Evolutionary conservation across 306 rosid genomes (phyloP), one percentile per base, ranked within the genome.

Genomic region (Glycyrrhiza uralensis): DNA sequence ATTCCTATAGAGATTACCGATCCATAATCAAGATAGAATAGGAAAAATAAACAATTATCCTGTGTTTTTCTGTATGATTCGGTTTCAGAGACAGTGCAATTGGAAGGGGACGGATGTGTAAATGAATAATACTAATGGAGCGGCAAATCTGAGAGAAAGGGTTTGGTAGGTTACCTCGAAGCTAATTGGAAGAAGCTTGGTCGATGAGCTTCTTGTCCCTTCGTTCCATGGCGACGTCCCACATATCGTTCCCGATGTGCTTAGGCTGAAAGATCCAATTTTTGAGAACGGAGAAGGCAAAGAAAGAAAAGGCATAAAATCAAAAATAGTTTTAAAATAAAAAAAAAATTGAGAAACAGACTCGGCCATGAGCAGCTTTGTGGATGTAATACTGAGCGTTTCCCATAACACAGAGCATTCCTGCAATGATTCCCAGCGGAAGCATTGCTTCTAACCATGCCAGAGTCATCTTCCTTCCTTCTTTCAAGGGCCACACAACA

Each of bases 141-240:
- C 11, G 5, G 4, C 9, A 5, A 59, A 61, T 61, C 29, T 19
- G 32, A 36, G 46, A 33, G 26, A 47, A 47, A 0, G 10, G 7
- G 18, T 5, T 23, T 22, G 7, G 0, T 24, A 51, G n/a, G 30
- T 60, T 49, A 87, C 66, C 72, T 73, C 45, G 79, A 45, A 74
- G 86, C 29, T n/a, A n/a, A n/a, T n/a, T n/a, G 66, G 86, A 8
- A 56, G 86, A 49, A 72, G 87, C 15, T 44, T 83, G 86, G 28
- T 89, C 95, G 17, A 81, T 5, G 63, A 95, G 89, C 81, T 87
- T 92, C 87, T 95, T 89, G 80, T 95, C 99, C 88, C 97, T 84
- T 19, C 96, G 84, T 57, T 95, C 99, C 97, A 89, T 95, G 35
- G 99, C 97, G 1, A 89, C 96, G 35, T 95, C 99, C 97, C 99